phyloP scores from a whole-genome alignment of 2,329 filamentous ascomycete genomes.

The Xylaria sp. region DNA sequence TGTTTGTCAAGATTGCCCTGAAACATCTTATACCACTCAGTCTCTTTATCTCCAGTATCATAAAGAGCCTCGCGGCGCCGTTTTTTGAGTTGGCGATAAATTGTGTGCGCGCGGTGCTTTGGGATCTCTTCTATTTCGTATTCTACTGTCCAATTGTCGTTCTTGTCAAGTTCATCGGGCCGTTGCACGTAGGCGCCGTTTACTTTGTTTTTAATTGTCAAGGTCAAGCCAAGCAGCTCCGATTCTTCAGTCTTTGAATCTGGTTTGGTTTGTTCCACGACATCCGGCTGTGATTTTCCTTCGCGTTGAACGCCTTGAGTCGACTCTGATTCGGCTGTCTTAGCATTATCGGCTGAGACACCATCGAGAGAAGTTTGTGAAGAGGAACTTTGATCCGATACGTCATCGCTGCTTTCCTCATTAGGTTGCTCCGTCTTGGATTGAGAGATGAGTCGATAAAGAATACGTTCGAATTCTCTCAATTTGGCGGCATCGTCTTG shows the following conservation, averaged over 20 bases:
- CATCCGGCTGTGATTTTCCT: not conserved
- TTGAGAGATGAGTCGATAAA: slow-evolving; percentile 54
- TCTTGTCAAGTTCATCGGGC: slow-evolving; percentile 53
- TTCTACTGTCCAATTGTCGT: slow-evolving; percentile 72
- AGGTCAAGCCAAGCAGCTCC: slow-evolving; percentile 69
- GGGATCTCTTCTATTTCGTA: slow-evolving; percentile 74
- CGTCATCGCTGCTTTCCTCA: not conserved
- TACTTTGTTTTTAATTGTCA: slow-evolving; percentile 75
- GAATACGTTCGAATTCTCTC: slow-evolving; percentile 56
- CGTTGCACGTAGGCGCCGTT: slow-evolving; percentile 68
- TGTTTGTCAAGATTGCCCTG: slow-evolving; percentile 46
- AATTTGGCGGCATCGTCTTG: slow-evolving; percentile 48
- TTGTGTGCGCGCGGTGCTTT: slow-evolving; percentile 47
- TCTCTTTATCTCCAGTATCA: slow-evolving; percentile 49
- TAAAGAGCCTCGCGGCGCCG: slow-evolving; percentile 59
- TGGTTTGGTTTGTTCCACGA: not conserved
- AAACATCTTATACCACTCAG: slow-evolving; percentile 55
- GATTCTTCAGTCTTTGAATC: slow-evolving; percentile 22
- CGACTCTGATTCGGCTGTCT: not conserved
- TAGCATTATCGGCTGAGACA: slow-evolving; percentile 12
- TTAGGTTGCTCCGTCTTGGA: slow-evolving; percentile 36
- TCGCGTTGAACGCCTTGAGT: not conserved
- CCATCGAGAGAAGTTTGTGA: slow-evolving; percentile 1
- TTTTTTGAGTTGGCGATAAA: slow-evolving; percentile 63
- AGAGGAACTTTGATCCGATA: not conserved